A percentile compares a stretch with the other conserved stretches of the same genome.
Conservation (phyloP, 768 basidiomycete species). For the Tulasnella sp. region DNA sequence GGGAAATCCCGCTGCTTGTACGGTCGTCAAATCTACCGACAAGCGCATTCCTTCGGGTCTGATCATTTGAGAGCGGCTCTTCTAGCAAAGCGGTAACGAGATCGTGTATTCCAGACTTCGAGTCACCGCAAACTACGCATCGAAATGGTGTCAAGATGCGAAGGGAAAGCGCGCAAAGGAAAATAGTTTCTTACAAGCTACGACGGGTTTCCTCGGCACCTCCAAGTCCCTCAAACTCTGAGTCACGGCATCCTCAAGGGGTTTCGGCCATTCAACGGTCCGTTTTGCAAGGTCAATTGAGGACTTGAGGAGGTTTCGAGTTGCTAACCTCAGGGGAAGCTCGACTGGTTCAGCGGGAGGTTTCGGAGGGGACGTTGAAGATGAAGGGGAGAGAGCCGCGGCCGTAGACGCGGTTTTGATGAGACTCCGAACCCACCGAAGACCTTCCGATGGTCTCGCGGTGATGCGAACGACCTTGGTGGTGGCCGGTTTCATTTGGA, state of each 20-base stretch:
- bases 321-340: conserved; percentile 17
- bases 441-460: not conserved
- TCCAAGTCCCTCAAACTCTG: conserved; percentile 6
- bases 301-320: conserved; percentile 9
- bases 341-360: not conserved
- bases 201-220: conserved; percentile 3
- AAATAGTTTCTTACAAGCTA: conserved; percentile 13
- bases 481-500: conserved; percentile 7
- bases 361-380: not conserved
- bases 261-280: not conserved
- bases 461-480: not conserved
- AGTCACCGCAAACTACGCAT: conserved; percentile 17
- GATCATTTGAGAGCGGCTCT: conserved; percentile 24
- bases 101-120: conserved; percentile 4
- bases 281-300: conserved; percentile 18
- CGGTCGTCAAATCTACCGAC: conserved; percentile 14
- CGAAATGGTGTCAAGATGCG: not conserved
- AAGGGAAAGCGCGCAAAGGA: not conserved
- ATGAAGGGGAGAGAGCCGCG: not conserved
- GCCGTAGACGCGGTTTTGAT: not conserved
- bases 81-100: conserved; percentile 23
- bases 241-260: not conserved
- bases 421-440: not conserved
- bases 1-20: not conserved
- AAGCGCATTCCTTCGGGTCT: conserved; percentile 16